Conservation (phyloP, 495 filamentous ascomycete species). For the Podospora didyma region DNA sequence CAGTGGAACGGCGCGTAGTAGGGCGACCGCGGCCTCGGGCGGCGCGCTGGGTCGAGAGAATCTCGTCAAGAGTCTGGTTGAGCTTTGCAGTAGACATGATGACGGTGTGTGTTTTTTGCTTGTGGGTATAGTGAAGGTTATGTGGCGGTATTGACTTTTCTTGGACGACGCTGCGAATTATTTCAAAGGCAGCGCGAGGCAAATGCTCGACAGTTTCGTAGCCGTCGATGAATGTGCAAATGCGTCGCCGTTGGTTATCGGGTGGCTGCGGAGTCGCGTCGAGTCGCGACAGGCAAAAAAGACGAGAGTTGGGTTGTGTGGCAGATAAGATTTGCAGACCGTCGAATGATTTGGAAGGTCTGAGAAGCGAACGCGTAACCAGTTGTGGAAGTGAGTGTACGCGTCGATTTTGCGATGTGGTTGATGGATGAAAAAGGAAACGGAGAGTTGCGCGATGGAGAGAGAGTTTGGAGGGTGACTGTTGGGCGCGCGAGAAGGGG, state of each 20-base stretch:
- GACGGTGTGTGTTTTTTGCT: constrained; percentile 24
- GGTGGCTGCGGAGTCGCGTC: constrained; percentile 9
- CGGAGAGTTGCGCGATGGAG: constrained; percentile 2
- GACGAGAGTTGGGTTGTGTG: too few species aligned
- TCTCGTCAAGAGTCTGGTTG: constrained; percentile 92
- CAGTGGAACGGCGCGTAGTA: constrained; percentile 46
- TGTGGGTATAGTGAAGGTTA: constrained; percentile 9
- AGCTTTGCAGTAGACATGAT: constrained; percentile 92
- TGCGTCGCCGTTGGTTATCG: not conserved
- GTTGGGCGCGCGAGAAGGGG: constrained; percentile 1
- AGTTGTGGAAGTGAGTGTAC: constrained; percentile 21
- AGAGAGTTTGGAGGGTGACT: constrained; percentile 2
- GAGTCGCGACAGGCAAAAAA: constrained; percentile 8
- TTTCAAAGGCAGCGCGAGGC: not conserved
- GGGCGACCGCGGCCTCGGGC: constrained; percentile 52
- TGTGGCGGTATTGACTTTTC: not conserved
- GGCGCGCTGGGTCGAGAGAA: constrained; percentile 69
- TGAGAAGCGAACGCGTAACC: too few species aligned
- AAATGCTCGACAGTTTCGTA: not conserved
- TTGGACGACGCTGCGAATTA: not conserved
- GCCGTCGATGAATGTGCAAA: not conserved
- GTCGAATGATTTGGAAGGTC: too few species aligned
- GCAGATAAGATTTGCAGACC: too few species aligned
- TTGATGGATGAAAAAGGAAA: constrained; percentile 15
- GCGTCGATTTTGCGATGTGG: constrained; percentile 15